These are phyloP conservation scores for Phaeoacremonium minimum DNA, from an alignment of 2,329 filamentous ascomycete species.

Conservation along the genomic window DNA sequence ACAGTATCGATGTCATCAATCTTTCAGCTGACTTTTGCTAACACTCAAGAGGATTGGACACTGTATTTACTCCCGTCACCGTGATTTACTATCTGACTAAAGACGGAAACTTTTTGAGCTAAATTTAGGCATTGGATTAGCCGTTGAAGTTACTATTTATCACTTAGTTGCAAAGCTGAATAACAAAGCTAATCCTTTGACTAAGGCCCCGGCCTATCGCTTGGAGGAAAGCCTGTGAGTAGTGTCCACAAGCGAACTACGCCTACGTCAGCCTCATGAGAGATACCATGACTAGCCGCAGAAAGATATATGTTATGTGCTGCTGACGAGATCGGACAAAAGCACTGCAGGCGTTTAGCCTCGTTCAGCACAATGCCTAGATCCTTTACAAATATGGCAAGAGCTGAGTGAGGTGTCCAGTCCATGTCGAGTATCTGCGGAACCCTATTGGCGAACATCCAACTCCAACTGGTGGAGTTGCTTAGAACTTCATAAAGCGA, in stretches of 20 bases:
- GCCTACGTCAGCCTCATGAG: constrained; percentile 27
- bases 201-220: not conserved
- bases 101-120: too few relatives aligned
- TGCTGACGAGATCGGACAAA: constrained; percentile 21
- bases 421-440: constrained; percentile 28
- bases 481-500: constrained; percentile 42
- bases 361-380: constrained; percentile 26
- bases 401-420: constrained; percentile 26
- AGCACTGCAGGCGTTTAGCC: constrained; percentile 19
- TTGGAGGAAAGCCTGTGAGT: not conserved
- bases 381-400: constrained; percentile 29
- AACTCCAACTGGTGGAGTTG: constrained; percentile 26
- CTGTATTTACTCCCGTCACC: too few relatives aligned
- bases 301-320: constrained; percentile 25
- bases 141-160: too few relatives aligned
- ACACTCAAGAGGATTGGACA: too few relatives aligned
- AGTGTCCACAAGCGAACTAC: constrained; percentile 26
- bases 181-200: not conserved
- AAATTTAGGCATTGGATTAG: too few relatives aligned
- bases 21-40: too few relatives aligned
- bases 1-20: too few relatives aligned
- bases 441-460: constrained; percentile 30
- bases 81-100: too few relatives aligned
- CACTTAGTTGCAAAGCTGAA: too few relatives aligned
- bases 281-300: constrained; percentile 23